A percentile compares a stretch with the other conserved stretches of the same genome.
phyloP scores from a whole-genome alignment of 345 rosid genomes.

The Angophora floribunda region DNA sequence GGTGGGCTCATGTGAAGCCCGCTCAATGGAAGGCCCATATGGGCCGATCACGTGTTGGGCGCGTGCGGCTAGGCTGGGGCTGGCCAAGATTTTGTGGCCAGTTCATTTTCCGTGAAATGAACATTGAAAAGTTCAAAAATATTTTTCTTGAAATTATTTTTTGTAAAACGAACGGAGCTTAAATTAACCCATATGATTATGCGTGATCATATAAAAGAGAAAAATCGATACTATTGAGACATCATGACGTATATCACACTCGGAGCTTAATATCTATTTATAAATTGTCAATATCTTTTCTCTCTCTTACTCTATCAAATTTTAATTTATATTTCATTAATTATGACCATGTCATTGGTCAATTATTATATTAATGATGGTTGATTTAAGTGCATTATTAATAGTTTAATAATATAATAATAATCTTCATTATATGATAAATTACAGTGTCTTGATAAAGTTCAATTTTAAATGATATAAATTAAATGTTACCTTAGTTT shows the following conservation, averaged over 20 bases:
- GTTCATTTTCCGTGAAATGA: too few species aligned
- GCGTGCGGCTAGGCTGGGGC: too few species aligned
- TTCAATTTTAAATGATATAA: too few species aligned
- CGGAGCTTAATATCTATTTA: not conserved
- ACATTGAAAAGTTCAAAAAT: too few species aligned
- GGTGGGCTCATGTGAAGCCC: not conserved
- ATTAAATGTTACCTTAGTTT: too few species aligned
- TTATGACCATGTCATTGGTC: accelerated
- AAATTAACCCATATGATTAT: accelerated
- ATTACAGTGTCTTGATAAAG: not conserved
- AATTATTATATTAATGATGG: too few species aligned
- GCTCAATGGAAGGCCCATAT: accelerated
- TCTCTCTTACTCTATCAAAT: not conserved
- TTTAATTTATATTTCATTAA: not conserved
- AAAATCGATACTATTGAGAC: accelerated
- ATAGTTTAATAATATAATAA: too few species aligned
- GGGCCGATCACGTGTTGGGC: accelerated
- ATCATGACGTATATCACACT: accelerated
- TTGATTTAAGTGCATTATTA: not conserved
- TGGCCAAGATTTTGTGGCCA: too few species aligned
- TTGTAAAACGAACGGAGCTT: not conserved
- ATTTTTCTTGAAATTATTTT: too few species aligned
- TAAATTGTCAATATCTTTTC: not conserved
- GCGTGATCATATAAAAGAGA: not conserved
- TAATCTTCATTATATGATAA: not conserved